Evolutionary conservation across 2,329 filamentous ascomycete species (phyloP).

Genomic region (Hirsutella thompsonii): DNA sequence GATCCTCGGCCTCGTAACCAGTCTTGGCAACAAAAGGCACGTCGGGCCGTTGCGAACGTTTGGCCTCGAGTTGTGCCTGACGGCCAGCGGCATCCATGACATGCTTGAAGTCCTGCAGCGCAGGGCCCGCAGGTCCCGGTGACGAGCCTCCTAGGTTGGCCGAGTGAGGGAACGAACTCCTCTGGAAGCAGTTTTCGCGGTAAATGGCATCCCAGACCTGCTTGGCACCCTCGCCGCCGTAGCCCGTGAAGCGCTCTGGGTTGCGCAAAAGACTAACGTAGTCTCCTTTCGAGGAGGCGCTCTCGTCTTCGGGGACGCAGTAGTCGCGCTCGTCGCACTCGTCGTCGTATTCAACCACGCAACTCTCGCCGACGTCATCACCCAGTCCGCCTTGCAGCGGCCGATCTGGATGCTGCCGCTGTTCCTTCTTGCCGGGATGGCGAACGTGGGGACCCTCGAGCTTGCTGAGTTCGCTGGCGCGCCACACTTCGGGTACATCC

Average conservation of each 20-base stretch:
- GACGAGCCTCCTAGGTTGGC: conserved; percentile 37
- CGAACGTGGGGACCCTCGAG: conserved; percentile 82
- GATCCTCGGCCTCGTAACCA: conserved; percentile 68
- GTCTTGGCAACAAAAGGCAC: conserved; percentile 48
- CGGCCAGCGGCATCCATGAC: conserved; percentile 46
- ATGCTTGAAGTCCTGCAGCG: conserved; percentile 47
- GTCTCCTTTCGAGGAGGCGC: conserved; percentile 74
- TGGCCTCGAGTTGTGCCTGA: conserved; percentile 47
- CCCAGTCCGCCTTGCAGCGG: conserved; percentile 76
- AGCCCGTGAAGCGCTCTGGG: conserved; percentile 91
- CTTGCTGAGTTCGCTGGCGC: conserved; percentile 82
- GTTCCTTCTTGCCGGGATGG: conserved; percentile 67
- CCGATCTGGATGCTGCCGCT: conserved; percentile 54
- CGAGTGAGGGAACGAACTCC: conserved; percentile 48
- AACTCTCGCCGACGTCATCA: conserved; percentile 83
- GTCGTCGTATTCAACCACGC: conserved; percentile 93
- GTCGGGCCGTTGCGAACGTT: conserved; percentile 29
- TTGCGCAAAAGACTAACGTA: conserved; percentile 93
- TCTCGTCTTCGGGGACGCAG: conserved; percentile 91
- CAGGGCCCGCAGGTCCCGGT: conserved; percentile 31
- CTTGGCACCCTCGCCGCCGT: conserved; percentile 68
- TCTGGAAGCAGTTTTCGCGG: conserved; percentile 88
- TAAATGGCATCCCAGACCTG: conserved; percentile 98
- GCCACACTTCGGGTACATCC: conserved; percentile 85
- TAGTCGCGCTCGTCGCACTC: conserved; percentile 96